Evolutionary conservation across 2,329 filamentous ascomycete species (phyloP).

Genomic region (Fusarium haematococcum): DNA sequence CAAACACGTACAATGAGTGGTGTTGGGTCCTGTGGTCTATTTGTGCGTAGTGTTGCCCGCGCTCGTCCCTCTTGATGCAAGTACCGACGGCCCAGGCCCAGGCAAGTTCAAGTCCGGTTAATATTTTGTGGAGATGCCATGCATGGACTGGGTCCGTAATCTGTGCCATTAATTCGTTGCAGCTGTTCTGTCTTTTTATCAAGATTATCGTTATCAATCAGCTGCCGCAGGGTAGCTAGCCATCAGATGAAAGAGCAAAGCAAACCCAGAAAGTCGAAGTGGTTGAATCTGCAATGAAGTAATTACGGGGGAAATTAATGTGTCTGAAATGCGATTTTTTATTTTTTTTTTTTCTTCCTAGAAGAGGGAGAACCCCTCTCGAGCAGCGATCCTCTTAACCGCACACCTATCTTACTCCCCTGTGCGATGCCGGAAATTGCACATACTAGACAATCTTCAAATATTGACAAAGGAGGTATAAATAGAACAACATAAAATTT

Average conservation of each 20-base stretch:
- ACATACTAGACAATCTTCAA: too few relatives aligned
- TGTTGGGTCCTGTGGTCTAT: rapidly evolving
- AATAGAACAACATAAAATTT: too few relatives aligned
- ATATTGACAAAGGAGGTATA: too few relatives aligned
- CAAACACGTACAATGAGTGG: background rate
- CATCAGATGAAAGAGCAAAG: background rate
- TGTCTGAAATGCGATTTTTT: too few relatives aligned
- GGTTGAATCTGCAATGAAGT: too few relatives aligned
- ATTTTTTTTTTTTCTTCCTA: too few relatives aligned
- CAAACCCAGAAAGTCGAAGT: too few relatives aligned
- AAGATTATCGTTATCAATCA: background rate
- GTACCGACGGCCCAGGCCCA: background rate
- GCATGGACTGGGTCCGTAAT: background rate
- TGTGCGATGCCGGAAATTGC: too few relatives aligned
- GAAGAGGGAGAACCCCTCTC: too few relatives aligned
- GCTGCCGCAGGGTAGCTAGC: background rate
- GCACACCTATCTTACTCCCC: too few relatives aligned
- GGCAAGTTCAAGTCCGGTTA: background rate
- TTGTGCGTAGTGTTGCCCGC: background rate
- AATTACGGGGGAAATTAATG: too few relatives aligned
- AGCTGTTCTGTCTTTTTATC: background rate
- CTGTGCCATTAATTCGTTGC: background rate
- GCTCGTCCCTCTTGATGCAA: background rate
- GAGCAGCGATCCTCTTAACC: too few relatives aligned
- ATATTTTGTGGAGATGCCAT: background rate